Conservation (phyloP, 768 basidiomycete genomes). For the Kwoniella sp. region DNA sequence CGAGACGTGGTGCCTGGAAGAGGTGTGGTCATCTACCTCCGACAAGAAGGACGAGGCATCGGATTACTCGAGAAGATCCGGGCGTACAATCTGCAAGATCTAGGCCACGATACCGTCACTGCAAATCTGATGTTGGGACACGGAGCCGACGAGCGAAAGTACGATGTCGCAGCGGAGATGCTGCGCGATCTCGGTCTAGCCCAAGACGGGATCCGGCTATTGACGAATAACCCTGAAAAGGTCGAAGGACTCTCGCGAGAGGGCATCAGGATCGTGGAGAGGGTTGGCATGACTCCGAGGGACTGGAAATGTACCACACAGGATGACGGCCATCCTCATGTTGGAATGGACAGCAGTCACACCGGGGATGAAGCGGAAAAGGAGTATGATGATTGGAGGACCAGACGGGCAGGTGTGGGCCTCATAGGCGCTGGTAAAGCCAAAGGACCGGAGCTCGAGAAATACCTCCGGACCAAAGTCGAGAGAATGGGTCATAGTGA, state of each 20-base stretch:
- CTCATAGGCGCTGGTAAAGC: constrained; percentile 78
- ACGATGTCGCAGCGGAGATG: constrained; percentile 88
- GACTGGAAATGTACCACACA: constrained; percentile 64
- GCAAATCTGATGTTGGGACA: constrained; percentile 96
- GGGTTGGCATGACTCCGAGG: constrained; percentile 91
- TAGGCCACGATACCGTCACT: constrained; percentile 97
- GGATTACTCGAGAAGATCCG: constrained; percentile 92
- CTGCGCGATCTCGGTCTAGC: constrained; percentile 82
- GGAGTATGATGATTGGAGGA: constrained; percentile 56
- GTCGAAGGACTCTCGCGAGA: constrained; percentile 82
- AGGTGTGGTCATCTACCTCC: constrained; percentile 90
- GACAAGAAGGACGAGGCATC: constrained; percentile 97
- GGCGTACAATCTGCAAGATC: constrained; percentile 96
- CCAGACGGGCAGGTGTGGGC: constrained; percentile 67
- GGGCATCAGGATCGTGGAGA: constrained; percentile 76
- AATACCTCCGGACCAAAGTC: constrained; percentile 95
- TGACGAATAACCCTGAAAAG: constrained; percentile 99
- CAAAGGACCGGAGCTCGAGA: constrained; percentile 83
- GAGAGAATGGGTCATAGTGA: constrained; percentile 85
- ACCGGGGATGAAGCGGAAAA: constrained; percentile 36
- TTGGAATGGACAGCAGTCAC: constrained; percentile 46
- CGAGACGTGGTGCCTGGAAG: constrained; percentile 69
- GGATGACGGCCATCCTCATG: constrained; percentile 17
- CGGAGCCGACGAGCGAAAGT: constrained; percentile 88
- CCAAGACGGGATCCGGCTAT: constrained; percentile 65